Conservation (phyloP, 306 rosid species). For the Astragalus membranaceus region DNA sequence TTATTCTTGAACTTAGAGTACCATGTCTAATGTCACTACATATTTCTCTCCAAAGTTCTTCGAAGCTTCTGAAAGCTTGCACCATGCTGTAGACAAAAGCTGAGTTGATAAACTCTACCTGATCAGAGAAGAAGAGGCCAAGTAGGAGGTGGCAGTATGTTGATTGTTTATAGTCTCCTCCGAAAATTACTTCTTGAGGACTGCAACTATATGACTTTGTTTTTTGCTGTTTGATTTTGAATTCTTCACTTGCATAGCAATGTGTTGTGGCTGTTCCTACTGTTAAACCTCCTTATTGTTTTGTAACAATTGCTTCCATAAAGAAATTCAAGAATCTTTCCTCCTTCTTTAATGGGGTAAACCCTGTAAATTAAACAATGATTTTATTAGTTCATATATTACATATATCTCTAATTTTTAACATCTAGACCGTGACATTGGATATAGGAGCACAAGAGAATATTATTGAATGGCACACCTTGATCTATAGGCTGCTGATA, state of each 20-base stretch:
- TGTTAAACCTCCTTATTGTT: slow-evolving; percentile 67
- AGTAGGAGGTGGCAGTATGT: no score
- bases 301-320: slow-evolving; percentile 74
- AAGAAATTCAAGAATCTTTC: slow-evolving; percentile 70
- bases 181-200: no score
- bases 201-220: slow-evolving; percentile 77
- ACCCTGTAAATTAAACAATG: slow-evolving; percentile 26
- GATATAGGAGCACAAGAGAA: neutral
- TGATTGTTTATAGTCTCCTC: no score
- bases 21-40: no score
- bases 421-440: no score
- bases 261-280: slow-evolving; percentile 94
- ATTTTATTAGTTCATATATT: neutral
- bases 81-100: no score
- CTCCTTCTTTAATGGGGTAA: slow-evolving; percentile 73
- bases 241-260: slow-evolving; percentile 75
- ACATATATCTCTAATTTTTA: no score
- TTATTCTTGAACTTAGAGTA: no score
- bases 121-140: no score
- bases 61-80: no score
- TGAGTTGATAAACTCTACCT: no score
- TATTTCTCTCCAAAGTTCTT: no score
- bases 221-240: slow-evolving; percentile 69
- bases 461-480: slow-evolving; percentile 35
- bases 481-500: slow-evolving; percentile 87